These are phyloP conservation scores for Dendrobium catenatum DNA, from an alignment of 106 monocot genomes.

Conservation along the genomic window DNA sequence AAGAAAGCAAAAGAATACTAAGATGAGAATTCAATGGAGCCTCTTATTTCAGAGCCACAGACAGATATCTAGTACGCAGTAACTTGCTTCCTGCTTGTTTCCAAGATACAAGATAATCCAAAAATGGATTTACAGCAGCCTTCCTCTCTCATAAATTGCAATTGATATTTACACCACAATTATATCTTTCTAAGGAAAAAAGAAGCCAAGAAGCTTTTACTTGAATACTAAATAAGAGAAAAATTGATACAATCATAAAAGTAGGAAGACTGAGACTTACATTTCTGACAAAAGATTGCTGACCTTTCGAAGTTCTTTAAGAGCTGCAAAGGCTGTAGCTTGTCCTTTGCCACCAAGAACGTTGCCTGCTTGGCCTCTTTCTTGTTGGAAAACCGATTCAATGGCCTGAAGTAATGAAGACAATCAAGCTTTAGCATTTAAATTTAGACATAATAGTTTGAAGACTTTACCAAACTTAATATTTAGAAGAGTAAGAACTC, in stretches of 20 bases:
- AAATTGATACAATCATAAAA: not conserved
- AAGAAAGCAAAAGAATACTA: not conserved
- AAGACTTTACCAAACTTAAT: not conserved
- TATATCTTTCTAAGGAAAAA: not conserved
- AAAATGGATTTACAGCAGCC: not conserved
- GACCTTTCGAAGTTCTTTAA: slow-evolving; percentile 91
- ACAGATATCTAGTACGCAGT: not conserved
- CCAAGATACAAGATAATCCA: not conserved
- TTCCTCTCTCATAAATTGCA: not conserved
- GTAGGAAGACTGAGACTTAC: slow-evolving; percentile 3
- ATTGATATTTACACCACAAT: not conserved
- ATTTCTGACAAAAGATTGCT: slow-evolving; percentile 71
- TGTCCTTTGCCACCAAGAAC: slow-evolving; percentile 67
- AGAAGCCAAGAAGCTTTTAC: not conserved
- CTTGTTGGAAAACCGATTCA: slow-evolving; percentile 76
- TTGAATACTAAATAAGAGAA: slow-evolving; percentile 3
- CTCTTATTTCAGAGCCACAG: not conserved
- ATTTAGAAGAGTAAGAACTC: not conserved
- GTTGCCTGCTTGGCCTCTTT: slow-evolving; percentile 38
- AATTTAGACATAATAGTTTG: not conserved
- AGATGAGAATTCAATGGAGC: not conserved
- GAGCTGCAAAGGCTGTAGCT: slow-evolving; percentile 64
- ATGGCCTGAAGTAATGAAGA: slow-evolving; percentile 39
- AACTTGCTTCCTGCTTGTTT: not conserved
- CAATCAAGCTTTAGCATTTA: not conserved